These are phyloP conservation scores for Pterulicium gracile DNA, from an alignment of 1,284 basidiomycete species.

Conservation along the genomic window DNA sequence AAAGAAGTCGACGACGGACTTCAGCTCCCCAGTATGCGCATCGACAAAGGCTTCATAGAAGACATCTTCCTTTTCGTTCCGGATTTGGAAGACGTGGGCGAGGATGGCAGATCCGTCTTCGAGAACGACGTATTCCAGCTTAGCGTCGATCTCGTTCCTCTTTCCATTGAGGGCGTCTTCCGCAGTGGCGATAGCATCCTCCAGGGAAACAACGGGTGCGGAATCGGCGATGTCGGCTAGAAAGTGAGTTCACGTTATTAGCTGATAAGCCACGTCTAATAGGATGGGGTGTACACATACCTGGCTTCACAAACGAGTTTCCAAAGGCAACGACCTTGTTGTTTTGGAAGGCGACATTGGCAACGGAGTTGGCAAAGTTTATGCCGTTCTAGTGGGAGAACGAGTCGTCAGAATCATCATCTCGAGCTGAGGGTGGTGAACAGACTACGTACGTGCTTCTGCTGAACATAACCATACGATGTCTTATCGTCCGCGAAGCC, in stretches of 20 bases:
- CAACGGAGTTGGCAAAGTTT: slow-evolving; percentile 32
- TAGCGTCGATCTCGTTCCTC: slow-evolving; percentile 30
- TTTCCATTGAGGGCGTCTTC: slow-evolving; percentile 29
- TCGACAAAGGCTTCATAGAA: slow-evolving; percentile 47
- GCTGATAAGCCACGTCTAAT: not conserved
- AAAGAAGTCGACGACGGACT: not conserved
- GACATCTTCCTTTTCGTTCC: too few species aligned
- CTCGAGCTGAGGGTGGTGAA: not conserved
- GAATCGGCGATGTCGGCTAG: slow-evolving; percentile 19
- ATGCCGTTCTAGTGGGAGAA: slow-evolving; percentile 30
- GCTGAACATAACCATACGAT: slow-evolving; percentile 28
- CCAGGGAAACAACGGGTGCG: slow-evolving; percentile 24
- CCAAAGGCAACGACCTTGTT: slow-evolving; percentile 25
- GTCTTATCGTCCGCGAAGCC: slow-evolving; percentile 21
- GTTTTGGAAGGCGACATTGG: slow-evolving; percentile 32
- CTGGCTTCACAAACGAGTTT: not conserved
- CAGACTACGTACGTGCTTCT: slow-evolving; percentile 25
- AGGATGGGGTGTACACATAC: not conserved
- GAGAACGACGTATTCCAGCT: slow-evolving; percentile 34
- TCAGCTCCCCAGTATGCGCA: not conserved
- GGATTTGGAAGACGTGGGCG: slow-evolving; percentile 40
- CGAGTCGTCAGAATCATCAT: too few species aligned
- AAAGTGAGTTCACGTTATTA: not conserved
- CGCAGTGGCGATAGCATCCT: slow-evolving; percentile 26
- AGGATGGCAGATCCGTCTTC: slow-evolving; percentile 37